These are phyloP conservation scores for Oehlia diaphana DNA, from an alignment of 192 early-diverging fungal genomes.

Conservation along the genomic window DNA sequence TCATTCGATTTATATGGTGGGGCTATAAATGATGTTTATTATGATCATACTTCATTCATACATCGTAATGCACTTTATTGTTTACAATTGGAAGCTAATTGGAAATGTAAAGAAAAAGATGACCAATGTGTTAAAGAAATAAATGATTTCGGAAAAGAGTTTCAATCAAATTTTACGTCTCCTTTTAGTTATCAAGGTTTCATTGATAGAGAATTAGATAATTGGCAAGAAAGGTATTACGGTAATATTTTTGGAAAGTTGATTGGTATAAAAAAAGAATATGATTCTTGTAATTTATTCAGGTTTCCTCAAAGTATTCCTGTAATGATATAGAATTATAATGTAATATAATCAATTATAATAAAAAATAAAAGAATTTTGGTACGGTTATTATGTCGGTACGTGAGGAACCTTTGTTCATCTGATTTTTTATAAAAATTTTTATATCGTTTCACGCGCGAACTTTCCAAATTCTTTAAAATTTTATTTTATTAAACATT, in stretches of 20 bases:
- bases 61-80: conserved; percentile 22
- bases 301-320: conserved; percentile 31
- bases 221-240: conserved; percentile 30
- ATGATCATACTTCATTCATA: background rate
- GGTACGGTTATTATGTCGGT: no score
- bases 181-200: conserved; percentile 28
- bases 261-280: conserved; percentile 17
- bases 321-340: no score
- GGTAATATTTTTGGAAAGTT: conserved; percentile 15
- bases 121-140: conserved; percentile 19
- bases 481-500: no score
- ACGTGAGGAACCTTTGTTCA: no score
- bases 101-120: background rate
- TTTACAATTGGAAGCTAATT: conserved; percentile 2
- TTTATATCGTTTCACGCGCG: no score
- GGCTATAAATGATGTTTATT: background rate
- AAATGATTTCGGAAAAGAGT: conserved; percentile 13
- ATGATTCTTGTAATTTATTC: conserved; percentile 34
- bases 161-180: conserved; percentile 27
- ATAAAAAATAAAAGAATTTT: no score
- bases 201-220: conserved; percentile 31
- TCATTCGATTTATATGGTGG: background rate
- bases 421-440: no score
- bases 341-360: no score
- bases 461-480: no score